These are phyloP conservation scores for Clitopilus passeckerianus DNA, from an alignment of 768 basidiomycete species.

Conservation along the genomic window DNA sequence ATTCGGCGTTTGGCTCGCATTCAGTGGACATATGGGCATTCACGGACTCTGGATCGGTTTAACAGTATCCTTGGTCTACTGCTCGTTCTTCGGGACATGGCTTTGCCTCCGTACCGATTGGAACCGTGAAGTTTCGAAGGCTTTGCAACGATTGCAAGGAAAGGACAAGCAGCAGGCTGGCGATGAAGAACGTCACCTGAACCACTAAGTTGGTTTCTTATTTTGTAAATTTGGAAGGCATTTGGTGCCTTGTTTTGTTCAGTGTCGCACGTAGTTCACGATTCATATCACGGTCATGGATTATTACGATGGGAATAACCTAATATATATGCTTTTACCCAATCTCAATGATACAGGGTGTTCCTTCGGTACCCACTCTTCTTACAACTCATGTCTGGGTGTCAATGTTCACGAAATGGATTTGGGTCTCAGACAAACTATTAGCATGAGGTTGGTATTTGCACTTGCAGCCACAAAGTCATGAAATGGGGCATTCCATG, in stretches of 20 bases:
- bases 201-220: not conserved
- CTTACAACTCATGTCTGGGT: too few relatives aligned
- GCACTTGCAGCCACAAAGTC: too few relatives aligned
- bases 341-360: too few relatives aligned
- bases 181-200: conserved; percentile 7
- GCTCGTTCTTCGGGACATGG: conserved; percentile 46
- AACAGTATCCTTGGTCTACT: conserved; percentile 60
- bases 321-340: too few relatives aligned
- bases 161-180: not conserved
- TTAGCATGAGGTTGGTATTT: too few relatives aligned
- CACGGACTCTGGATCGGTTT: conserved; percentile 85
- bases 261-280: not conserved
- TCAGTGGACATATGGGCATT: conserved; percentile 51
- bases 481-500: too few relatives aligned
- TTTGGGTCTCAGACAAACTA: too few relatives aligned
- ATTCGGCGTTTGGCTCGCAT: conserved; percentile 74
- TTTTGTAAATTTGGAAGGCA: too few relatives aligned
- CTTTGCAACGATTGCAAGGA: conserved; percentile 35
- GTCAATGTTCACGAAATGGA: too few relatives aligned
- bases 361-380: too few relatives aligned
- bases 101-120: conserved; percentile 61
- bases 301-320: too few relatives aligned
- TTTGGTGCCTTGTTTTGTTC: too few relatives aligned
- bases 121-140: conserved; percentile 63
- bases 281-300: not conserved